Conservation (phyloP, 1,284 basidiomycete species). For the Rhodotorula mucilaginosa region DNA sequence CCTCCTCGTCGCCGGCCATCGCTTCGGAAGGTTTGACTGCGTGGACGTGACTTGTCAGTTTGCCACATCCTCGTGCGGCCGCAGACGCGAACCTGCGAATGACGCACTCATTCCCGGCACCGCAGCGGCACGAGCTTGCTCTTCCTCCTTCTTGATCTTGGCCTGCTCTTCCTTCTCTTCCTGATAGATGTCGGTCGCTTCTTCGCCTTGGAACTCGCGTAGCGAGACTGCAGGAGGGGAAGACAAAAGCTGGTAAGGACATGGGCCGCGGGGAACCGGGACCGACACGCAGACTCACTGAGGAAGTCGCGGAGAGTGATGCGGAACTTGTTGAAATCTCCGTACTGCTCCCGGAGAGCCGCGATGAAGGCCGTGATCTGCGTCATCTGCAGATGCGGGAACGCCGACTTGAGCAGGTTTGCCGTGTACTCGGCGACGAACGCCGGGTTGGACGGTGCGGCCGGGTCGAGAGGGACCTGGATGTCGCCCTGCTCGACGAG, state of each 20-base stretch:
- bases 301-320: slow-evolving; percentile 75
- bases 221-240: slow-evolving; percentile 59
- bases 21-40: slow-evolving; percentile 24
- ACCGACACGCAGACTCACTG: slow-evolving; percentile 21
- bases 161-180: slow-evolving; percentile 90
- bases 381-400: slow-evolving; percentile 73
- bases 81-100: not conserved
- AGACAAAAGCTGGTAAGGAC: slow-evolving; percentile 1
- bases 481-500: slow-evolving; percentile 82
- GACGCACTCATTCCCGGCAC: slow-evolving; percentile 80
- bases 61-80: not conserved
- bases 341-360: slow-evolving; percentile 78
- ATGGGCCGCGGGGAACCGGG: not conserved
- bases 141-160: slow-evolving; percentile 76
- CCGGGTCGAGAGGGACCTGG: slow-evolving; percentile 77
- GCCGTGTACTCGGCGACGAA: slow-evolving; percentile 83
- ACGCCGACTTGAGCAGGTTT: slow-evolving; percentile 79
- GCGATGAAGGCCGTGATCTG: slow-evolving; percentile 71
- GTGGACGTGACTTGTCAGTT: not conserved
- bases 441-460: slow-evolving; percentile 71
- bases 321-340: slow-evolving; percentile 91
- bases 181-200: slow-evolving; percentile 76
- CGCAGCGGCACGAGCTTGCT: slow-evolving; percentile 82
- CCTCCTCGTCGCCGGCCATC: slow-evolving; percentile 26
- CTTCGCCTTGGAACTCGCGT: slow-evolving; percentile 73